phyloP scores from a whole-genome alignment of 75 land plant genomes.

The Cunninghamia lanceolata region DNA sequence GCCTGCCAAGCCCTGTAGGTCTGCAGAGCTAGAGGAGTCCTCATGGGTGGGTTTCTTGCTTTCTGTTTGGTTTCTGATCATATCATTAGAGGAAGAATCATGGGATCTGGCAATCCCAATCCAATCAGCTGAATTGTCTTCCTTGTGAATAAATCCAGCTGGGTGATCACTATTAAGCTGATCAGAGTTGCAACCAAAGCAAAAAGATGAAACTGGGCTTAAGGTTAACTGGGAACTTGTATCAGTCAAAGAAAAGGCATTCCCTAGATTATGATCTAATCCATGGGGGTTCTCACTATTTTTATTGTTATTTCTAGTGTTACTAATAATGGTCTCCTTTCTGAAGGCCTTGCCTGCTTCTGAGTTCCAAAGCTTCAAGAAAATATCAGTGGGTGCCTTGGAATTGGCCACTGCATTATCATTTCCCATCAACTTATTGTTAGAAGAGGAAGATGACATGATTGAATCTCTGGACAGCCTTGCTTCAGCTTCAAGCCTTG shows the following conservation, averaged over 20 bases:
- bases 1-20: neutral
- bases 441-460: neutral
- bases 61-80: neutral
- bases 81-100: no score
- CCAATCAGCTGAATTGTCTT: neutral
- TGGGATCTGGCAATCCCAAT: neutral
- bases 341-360: slow-evolving; percentile 9
- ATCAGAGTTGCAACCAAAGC: neutral
- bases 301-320: neutral
- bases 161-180: neutral
- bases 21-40: neutral
- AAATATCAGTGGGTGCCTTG: neutral
- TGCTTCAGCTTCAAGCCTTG: slow-evolving; percentile 14
- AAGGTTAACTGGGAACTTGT: neutral
- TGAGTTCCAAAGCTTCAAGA: neutral
- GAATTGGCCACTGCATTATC: neutral
- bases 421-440: neutral
- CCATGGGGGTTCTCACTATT: neutral
- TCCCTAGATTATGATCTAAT: neutral
- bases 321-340: neutral
- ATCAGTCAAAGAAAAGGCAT: neutral
- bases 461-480: neutral
- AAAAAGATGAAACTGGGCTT: neutral
- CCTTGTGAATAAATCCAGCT: neutral
- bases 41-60: neutral